Conservation (phyloP, 225 moss, liverwort and hornwort genomes). For the Takakia lepidozioides region DNA sequence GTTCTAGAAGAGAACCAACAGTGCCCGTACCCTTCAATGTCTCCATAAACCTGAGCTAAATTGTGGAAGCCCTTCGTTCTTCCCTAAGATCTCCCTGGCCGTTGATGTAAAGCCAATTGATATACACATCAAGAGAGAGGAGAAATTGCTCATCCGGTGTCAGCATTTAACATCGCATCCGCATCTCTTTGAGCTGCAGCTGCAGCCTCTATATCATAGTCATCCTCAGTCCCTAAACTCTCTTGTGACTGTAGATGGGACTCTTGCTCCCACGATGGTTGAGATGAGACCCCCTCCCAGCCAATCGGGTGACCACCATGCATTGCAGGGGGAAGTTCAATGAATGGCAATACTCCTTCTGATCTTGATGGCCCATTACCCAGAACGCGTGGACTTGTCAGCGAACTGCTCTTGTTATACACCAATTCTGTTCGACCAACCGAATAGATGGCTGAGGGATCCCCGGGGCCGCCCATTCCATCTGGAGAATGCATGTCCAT, state of each 20-base stretch:
- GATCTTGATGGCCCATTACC: slow-evolving; percentile 49
- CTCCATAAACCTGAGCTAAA: too few species aligned
- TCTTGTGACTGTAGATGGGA: slow-evolving; percentile 74
- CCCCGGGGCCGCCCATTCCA: slow-evolving; percentile 48
- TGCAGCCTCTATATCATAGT: slow-evolving; percentile 52
- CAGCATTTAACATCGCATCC: slow-evolving; percentile 61
- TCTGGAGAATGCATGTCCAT: slow-evolving; percentile 67
- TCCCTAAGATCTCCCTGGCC: too few species aligned
- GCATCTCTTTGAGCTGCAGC: slow-evolving; percentile 58
- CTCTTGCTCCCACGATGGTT: slow-evolving; percentile 49
- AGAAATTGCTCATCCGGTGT: slow-evolving; percentile 39
- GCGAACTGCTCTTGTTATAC: slow-evolving; percentile 69
- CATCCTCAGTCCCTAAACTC: slow-evolving; percentile 61
- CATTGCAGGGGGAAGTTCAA: slow-evolving; percentile 53
- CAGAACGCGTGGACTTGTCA: slow-evolving; percentile 73
- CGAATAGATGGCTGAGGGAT: slow-evolving; percentile 67
- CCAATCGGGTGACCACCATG: slow-evolving; percentile 58
- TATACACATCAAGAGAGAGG: too few species aligned
- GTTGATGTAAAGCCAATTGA: too few species aligned
- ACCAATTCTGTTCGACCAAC: slow-evolving; percentile 66
- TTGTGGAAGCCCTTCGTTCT: too few species aligned
- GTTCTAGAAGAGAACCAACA: too few species aligned
- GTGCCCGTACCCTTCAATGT: too few species aligned
- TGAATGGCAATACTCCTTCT: slow-evolving; percentile 49
- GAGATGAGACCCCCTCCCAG: slow-evolving; percentile 60